These are phyloP conservation scores for Glycine tomentella DNA, from an alignment of 306 rosid species.

Conservation along the genomic window DNA sequence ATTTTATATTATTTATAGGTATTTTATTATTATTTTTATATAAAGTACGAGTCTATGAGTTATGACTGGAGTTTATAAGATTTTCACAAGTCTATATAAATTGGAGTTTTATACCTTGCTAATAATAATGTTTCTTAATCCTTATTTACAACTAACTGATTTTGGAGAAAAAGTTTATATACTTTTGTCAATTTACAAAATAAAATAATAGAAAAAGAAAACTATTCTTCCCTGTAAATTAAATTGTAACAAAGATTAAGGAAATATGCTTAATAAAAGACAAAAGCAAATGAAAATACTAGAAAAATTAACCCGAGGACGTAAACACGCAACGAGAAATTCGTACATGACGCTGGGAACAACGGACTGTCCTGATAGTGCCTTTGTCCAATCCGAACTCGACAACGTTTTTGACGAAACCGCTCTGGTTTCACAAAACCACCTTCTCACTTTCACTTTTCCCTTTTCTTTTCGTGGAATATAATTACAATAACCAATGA, in stretches of 20 bases:
- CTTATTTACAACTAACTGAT: no score
- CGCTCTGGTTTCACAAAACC: conserved; percentile 32
- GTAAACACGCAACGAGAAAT: conserved; percentile 22
- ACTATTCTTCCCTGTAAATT: neutral
- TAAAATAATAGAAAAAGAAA: neutral
- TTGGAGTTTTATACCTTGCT: no score
- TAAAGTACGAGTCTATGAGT: no score
- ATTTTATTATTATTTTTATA: no score
- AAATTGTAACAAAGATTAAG: neutral
- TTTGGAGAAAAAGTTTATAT: no score
- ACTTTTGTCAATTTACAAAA: no score
- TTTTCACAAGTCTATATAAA: no score
- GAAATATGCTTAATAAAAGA: neutral
- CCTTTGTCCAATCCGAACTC: conserved; percentile 41
- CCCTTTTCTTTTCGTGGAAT: conserved; percentile 7
- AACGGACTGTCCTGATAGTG: conserved; percentile 19
- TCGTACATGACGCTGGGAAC: conserved; percentile 14
- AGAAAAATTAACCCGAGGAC: neutral
- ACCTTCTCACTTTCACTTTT: conserved; percentile 18
- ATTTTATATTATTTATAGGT: no score
- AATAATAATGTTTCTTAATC: no score
- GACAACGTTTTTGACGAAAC: conserved; percentile 47
- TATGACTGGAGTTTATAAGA: no score
- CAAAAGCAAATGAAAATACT: neutral
- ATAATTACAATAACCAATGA: conserved; percentile 35